Percentiles rank a stretch among this genome's conserved stretches.
Conservation (phyloP, 768 basidiomycete species). For the Vararia minispora region DNA sequence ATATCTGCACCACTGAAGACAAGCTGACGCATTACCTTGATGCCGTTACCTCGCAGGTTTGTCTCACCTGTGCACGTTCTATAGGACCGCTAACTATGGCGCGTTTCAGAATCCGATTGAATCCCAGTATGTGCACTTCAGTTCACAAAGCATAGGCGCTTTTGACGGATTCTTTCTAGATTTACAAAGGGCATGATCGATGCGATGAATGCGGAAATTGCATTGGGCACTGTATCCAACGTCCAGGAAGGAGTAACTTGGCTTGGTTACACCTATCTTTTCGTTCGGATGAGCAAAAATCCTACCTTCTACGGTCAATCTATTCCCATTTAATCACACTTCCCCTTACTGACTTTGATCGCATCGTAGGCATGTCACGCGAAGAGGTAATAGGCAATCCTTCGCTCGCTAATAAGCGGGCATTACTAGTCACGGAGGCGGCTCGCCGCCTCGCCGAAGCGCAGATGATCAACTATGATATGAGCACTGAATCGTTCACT, state of each 20-base stretch:
- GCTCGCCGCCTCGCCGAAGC: slow-evolving; percentile 55
- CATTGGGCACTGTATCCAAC: slow-evolving; percentile 87
- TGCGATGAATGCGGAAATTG: slow-evolving; percentile 89
- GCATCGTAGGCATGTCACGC: slow-evolving; percentile 52
- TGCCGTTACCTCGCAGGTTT: slow-evolving; percentile 76
- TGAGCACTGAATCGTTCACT: slow-evolving; percentile 41
- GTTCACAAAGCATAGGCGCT: neutral
- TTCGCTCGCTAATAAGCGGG: slow-evolving; percentile 56
- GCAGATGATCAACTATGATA: slow-evolving; percentile 76
- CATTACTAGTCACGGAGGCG: slow-evolving; percentile 53
- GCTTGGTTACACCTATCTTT: slow-evolving; percentile 96
- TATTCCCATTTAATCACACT: neutral
- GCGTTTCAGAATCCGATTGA: slow-evolving; percentile 80
- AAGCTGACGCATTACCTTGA: slow-evolving; percentile 88
- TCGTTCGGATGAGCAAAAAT: slow-evolving; percentile 89
- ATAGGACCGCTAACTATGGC: slow-evolving; percentile 1
- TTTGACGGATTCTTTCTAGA: slow-evolving; percentile 18
- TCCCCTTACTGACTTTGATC: slow-evolving; percentile 6
- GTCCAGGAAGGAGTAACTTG: slow-evolving; percentile 82
- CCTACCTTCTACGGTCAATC: slow-evolving; percentile 70
- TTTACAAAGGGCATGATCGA: slow-evolving; percentile 83
- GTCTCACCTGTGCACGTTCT: slow-evolving; percentile 11
- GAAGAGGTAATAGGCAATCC: slow-evolving; percentile 64
- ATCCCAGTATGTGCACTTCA: slow-evolving; percentile 55
- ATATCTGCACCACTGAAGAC: slow-evolving; percentile 91